Evolutionary conservation across 108 stramenopile species (phyloP).

Genomic region (Fistulifera solaris): DNA sequence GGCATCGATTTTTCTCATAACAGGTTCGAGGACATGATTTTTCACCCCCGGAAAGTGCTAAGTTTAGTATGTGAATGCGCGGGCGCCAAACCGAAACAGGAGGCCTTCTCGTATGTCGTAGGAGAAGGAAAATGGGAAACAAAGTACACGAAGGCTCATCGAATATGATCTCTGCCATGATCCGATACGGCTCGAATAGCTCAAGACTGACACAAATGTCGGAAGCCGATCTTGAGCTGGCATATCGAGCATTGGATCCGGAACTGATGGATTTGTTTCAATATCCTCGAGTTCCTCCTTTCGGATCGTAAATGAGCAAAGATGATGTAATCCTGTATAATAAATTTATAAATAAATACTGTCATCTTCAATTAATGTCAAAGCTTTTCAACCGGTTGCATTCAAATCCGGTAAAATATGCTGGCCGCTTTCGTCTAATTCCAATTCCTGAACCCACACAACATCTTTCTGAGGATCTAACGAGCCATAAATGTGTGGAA

Average conservation of each 20-base stretch:
- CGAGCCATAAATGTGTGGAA: too few species aligned
- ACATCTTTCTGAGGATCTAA: too few species aligned
- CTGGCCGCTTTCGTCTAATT: too few species aligned
- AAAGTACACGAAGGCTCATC: slow-evolving; percentile 35
- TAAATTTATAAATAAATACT: too few species aligned
- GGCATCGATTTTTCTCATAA: too few species aligned
- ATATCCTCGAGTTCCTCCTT: neutral
- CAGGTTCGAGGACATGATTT: slow-evolving; percentile 4
- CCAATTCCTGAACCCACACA: too few species aligned
- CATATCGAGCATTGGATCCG: neutral
- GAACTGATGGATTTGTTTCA: neutral
- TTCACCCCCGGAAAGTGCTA: slow-evolving; percentile 5
- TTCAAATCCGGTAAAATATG: too few species aligned
- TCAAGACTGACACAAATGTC: slow-evolving; percentile 23
- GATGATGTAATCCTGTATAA: too few species aligned
- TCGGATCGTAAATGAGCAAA: too few species aligned
- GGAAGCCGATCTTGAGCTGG: neutral
- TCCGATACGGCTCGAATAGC: slow-evolving; percentile 63
- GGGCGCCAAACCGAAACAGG: neutral
- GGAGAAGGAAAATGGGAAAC: slow-evolving; percentile 48
- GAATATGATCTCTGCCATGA: slow-evolving; percentile 61
- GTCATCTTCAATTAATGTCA: too few species aligned
- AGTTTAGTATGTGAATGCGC: slow-evolving; percentile 1
- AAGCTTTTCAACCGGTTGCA: too few species aligned
- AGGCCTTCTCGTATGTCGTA: slow-evolving; percentile 48